Evolutionary conservation across 2,329 filamentous ascomycete species (phyloP).

Genomic region (Lanzia echinophila): DNA sequence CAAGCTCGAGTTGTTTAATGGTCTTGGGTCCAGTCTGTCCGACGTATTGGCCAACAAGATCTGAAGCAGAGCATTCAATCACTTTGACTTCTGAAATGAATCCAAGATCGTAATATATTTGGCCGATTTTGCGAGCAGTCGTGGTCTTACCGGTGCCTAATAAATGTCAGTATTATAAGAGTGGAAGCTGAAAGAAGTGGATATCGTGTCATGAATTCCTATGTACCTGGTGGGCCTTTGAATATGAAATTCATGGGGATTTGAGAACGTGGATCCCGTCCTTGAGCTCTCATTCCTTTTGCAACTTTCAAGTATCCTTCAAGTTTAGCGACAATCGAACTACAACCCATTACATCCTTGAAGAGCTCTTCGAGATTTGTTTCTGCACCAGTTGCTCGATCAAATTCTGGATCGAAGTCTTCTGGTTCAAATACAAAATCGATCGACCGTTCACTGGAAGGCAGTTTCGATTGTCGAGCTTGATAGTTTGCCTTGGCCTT

Average conservation of each 20-base stretch:
- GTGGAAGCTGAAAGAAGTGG: too few species aligned
- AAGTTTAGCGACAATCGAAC: slow-evolving; percentile 42
- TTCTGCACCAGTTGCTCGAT: slow-evolving; percentile 36
- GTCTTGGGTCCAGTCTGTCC: slow-evolving; percentile 67
- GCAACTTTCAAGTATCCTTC: slow-evolving; percentile 42
- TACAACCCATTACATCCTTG: slow-evolving; percentile 44
- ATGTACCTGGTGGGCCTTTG: slow-evolving; percentile 42
- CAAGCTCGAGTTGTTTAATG: slow-evolving; percentile 46
- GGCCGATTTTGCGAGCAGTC: slow-evolving; percentile 66
- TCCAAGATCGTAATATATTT: slow-evolving; percentile 69
- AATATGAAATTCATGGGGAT: slow-evolving; percentile 55
- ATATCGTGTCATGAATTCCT: slow-evolving; percentile 32
- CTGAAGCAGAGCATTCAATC: slow-evolving; percentile 58
- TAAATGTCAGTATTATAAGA: not conserved
- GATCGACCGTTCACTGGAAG: slow-evolving; percentile 8
- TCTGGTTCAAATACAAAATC: slow-evolving; percentile 25
- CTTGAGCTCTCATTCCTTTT: slow-evolving; percentile 38
- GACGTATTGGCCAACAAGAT: slow-evolving; percentile 61
- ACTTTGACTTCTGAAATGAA: slow-evolving; percentile 56
- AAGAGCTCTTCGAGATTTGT: slow-evolving; percentile 42
- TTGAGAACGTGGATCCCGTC: slow-evolving; percentile 43
- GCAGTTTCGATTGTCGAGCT: slow-evolving; percentile 17
- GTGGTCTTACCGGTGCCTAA: slow-evolving; percentile 65
- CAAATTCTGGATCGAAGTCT: slow-evolving; percentile 49
- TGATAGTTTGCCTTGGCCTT: slow-evolving; percentile 38